Evolutionary conservation across 495 filamentous ascomycete species (phyloP).

Genomic region (Aspergillus wentii): DNA sequence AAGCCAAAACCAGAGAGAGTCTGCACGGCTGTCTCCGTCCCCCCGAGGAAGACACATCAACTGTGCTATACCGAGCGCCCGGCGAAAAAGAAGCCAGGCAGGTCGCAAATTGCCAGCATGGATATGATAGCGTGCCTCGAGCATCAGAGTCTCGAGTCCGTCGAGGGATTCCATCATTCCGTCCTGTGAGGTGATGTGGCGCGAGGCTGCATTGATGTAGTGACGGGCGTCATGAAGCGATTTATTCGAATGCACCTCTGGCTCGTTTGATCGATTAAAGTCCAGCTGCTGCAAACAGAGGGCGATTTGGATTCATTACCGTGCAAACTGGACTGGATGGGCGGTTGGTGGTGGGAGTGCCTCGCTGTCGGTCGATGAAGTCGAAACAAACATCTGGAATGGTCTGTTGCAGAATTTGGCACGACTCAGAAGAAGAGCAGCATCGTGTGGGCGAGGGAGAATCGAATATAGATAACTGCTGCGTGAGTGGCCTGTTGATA

Average conservation of each 20-base stretch:
- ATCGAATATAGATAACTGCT: too few species aligned
- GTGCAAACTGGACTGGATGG: constrained; percentile 42
- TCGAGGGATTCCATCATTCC: constrained; percentile 43
- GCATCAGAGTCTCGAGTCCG: constrained; percentile 42
- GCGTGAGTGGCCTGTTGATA: neutral
- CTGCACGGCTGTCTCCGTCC: constrained; percentile 8
- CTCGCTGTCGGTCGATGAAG: too few species aligned
- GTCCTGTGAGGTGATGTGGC: constrained; percentile 45
- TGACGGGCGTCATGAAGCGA: constrained; percentile 21
- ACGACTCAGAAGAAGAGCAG: too few species aligned
- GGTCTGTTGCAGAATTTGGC: too few species aligned
- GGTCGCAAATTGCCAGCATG: constrained; percentile 37
- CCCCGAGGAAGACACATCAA: constrained; percentile 25
- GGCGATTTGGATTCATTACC: constrained; percentile 40
- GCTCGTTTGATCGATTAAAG: constrained; percentile 14
- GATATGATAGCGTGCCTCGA: constrained; percentile 37
- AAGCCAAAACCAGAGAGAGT: constrained; percentile 38
- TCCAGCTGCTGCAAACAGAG: constrained; percentile 45
- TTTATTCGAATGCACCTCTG: constrained; percentile 21
- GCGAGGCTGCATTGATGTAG: constrained; percentile 30
- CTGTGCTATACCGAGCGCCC: constrained; percentile 36
- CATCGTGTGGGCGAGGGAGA: too few species aligned
- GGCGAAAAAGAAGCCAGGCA: constrained; percentile 38
- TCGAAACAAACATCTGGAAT: too few species aligned
- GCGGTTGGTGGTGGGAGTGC: constrained; percentile 20